phyloP scores from a whole-genome alignment of 305 asterid genomes.

The Fraxinus albicans region DNA sequence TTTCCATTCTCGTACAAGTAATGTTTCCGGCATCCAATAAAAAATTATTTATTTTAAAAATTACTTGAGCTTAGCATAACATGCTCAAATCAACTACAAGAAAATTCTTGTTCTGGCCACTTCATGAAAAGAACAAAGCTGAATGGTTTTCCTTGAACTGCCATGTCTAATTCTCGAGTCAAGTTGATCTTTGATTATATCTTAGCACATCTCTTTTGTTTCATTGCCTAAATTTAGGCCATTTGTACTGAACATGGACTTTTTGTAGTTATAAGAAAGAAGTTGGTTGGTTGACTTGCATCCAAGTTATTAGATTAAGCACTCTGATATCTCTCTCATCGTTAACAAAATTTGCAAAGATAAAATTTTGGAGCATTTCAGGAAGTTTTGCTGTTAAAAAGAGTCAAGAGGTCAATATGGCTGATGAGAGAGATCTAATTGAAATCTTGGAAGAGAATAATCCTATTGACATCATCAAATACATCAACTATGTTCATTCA shows the following conservation, averaged over 20 bases:
- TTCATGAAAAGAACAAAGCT: background rate
- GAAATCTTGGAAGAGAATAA: conserved; percentile 68
- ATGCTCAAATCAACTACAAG: background rate
- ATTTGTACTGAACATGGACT: background rate
- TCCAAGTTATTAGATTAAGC: background rate
- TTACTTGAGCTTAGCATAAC: background rate
- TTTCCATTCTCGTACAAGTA: background rate
- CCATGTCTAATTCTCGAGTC: conserved; percentile 7
- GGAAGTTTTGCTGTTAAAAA: background rate
- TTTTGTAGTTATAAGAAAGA: conserved; percentile 1
- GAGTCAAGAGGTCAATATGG: conserved; percentile 31
- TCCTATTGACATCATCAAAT: conserved; percentile 60
- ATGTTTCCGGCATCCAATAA: background rate
- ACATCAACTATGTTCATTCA: conserved; percentile 59
- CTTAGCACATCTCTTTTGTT: background rate
- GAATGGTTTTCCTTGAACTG: background rate
- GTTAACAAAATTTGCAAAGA: background rate
- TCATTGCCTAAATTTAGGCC: background rate
- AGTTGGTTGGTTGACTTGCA: background rate
- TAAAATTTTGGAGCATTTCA: conserved; percentile 6
- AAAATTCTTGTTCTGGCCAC: background rate
- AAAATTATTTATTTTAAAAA: background rate
- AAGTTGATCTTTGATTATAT: conserved; percentile 12
- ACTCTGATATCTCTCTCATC: background rate
- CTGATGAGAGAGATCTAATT: conserved; percentile 53